Conservation (phyloP, 1,284 basidiomycete species). For the Irpex rosettiformis region DNA sequence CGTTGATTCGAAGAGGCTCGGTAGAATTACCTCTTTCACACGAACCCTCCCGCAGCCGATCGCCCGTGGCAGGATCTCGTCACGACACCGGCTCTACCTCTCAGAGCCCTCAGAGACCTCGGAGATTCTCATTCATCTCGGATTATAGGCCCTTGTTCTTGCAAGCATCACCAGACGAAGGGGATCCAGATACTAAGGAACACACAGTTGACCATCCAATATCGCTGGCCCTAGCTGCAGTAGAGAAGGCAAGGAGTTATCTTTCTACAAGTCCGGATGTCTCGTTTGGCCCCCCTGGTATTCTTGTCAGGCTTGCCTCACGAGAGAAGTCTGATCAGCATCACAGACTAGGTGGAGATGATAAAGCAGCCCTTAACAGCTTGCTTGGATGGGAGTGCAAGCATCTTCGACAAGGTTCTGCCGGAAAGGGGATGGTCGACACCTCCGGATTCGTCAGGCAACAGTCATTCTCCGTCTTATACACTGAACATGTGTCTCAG, state of each 20-base stretch:
- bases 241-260: slow-evolving; percentile 37
- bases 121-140: slow-evolving; percentile 46
- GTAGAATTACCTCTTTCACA: slow-evolving; percentile 32
- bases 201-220: slow-evolving; percentile 28
- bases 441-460: slow-evolving; percentile 53
- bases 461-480: slow-evolving; percentile 55
- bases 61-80: neutral
- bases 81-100: slow-evolving; percentile 9
- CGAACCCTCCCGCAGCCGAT: neutral
- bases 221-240: slow-evolving; percentile 33
- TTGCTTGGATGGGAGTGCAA: slow-evolving; percentile 58
- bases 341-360: slow-evolving; percentile 47
- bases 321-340: slow-evolving; percentile 38
- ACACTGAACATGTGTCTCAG: slow-evolving; percentile 41
- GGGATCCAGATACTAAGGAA: neutral
- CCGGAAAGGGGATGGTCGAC: slow-evolving; percentile 47
- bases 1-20: slow-evolving; percentile 31
- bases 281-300: slow-evolving; percentile 39
- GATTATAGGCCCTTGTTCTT: slow-evolving; percentile 26
- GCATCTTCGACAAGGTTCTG: slow-evolving; percentile 22
- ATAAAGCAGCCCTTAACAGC: slow-evolving; percentile 46
- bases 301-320: slow-evolving; percentile 47
- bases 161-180: slow-evolving; percentile 5
- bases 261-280: slow-evolving; percentile 55
- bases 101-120: slow-evolving; percentile 25